Conservation (phyloP, 306 rosid species). For the Dalbergia oliveri region DNA sequence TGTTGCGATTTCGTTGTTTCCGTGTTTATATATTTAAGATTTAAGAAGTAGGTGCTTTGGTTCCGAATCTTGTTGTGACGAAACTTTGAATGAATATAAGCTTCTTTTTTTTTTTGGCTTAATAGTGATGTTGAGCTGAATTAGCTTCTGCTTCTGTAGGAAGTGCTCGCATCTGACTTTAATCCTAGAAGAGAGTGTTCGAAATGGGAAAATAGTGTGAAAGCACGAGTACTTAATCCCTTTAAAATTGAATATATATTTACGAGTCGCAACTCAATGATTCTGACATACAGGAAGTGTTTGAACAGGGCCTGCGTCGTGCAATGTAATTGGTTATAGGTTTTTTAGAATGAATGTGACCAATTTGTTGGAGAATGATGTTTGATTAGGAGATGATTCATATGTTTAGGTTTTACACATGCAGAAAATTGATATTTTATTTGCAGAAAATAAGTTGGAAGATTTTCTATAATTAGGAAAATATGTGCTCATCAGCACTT, state of each 20-base stretch:
- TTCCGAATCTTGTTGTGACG: neutral
- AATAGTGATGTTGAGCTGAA: slow-evolving; percentile 30
- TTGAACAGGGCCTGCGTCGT: neutral
- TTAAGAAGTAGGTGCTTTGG: slow-evolving; percentile 8
- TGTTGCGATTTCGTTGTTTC: slow-evolving; percentile 23
- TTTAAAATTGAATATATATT: neutral
- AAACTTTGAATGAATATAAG: neutral
- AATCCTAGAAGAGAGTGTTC: slow-evolving; percentile 6
- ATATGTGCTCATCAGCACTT: slow-evolving; percentile 7
- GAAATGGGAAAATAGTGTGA: slow-evolving; percentile 8
- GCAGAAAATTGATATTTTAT: neutral
- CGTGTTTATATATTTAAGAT: neutral
- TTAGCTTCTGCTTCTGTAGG: slow-evolving; percentile 20
- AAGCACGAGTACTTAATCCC: neutral
- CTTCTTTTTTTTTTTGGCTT: slow-evolving; percentile 1
- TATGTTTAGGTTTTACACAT: neutral
- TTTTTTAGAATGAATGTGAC: slow-evolving; percentile 3
- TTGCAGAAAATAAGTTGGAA: neutral
- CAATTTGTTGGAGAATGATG: neutral
- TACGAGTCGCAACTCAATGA: neutral
- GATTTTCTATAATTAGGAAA: neutral
- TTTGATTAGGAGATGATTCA: neutral
- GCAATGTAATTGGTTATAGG: slow-evolving; percentile 12
- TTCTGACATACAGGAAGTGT: neutral
- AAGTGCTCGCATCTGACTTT: neutral